Percentiles rank a stretch among this genome's conserved stretches.
Evolutionary conservation across 2,329 filamentous ascomycete genomes (phyloP).

Genomic region (Curvularia hawaiiensis): DNA sequence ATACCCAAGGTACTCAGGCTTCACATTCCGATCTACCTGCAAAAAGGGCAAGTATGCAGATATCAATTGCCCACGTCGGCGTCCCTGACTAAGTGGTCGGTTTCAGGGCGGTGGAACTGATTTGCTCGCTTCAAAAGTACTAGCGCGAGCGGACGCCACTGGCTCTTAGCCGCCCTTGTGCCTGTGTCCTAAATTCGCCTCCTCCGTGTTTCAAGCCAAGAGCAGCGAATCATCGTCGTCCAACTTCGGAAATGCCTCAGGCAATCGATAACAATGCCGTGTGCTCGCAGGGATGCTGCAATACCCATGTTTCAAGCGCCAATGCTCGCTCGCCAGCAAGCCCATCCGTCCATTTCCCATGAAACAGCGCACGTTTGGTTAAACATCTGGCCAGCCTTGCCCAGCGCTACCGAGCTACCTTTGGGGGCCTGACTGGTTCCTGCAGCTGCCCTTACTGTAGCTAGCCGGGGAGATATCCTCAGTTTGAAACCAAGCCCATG

Average conservation of each 20-base stretch:
- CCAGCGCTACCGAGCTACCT: conserved; percentile 20
- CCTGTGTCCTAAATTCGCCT: conserved; percentile 16
- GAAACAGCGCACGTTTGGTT: conserved; percentile 34
- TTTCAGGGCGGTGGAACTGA: conserved; percentile 18
- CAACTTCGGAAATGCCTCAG: conserved; percentile 11
- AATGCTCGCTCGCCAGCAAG: conserved; percentile 19
- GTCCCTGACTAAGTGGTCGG: conserved; percentile 8
- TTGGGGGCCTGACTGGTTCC: conserved; percentile 22
- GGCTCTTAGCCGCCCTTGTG: conserved; percentile 17
- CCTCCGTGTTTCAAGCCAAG: conserved; percentile 25
- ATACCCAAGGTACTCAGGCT: not conserved
- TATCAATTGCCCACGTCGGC: not conserved
- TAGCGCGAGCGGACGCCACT: conserved; percentile 12
- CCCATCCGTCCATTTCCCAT: conserved; percentile 35
- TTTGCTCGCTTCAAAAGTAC: conserved; percentile 19
- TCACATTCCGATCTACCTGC: not conserved
- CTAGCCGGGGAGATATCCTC: conserved; percentile 21
- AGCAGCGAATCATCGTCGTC: conserved; percentile 17
- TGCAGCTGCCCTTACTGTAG: conserved; percentile 26
- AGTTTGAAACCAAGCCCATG: conserved; percentile 32
- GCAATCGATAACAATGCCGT: conserved; percentile 15
- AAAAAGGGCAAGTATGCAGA: not conserved
- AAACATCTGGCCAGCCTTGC: conserved; percentile 26
- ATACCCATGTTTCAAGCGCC: conserved; percentile 34
- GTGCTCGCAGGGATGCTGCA: conserved; percentile 16